Evolutionary conservation across 352 stramenopile species (phyloP), one percentile per base, ranked within the genome.

Genomic region (Globisporangium radiosum): DNA sequence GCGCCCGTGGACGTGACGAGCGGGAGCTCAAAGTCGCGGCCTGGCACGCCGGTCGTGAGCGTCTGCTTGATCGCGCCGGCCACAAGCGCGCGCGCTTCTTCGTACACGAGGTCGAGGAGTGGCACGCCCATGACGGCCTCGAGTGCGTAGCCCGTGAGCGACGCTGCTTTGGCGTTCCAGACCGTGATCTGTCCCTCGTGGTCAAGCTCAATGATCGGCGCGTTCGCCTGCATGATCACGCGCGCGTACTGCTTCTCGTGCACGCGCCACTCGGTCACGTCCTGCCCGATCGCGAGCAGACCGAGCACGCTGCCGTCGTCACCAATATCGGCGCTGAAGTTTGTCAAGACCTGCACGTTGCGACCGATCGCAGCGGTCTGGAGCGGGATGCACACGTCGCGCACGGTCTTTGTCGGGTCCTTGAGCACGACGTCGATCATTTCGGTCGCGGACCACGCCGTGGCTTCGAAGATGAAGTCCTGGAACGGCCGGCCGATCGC

Each of bases 191-290:
- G 43, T 8, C 76, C 85, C n/a, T 87, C 62, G 51, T 69, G 64
- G 60, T 95, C 81, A 15, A 93, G 66, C 58, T 88, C 83, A 48
- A 95, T 77, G 39, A 93, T 91, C 1, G 82, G 80, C 17, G 77
- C 75, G 59, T 89, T 92, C 2, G 81, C 81, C 45, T 86, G 83
- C 63, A 88, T 82, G 56, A 88, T 75, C 9, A 91, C 74, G 38
- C 67, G 59, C 49, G 71, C 69, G 66, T 87, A 86, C 60, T 90
- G 70, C 10, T 67, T 73, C 17, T 73, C 76, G 39, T 71, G 68
- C 25, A 78, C 39, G 9, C 68, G 62, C 64, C 66, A 78, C 37
- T 73, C 52, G 11, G 78, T 86, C 19, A 86, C 70, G 54, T 86
- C 74, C 59, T 88, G 72, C 36, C 76, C 78, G 44, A 88, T 75